phyloP scores from a whole-genome alignment of 306 rosid genomes.

The Quercus alba region DNA sequence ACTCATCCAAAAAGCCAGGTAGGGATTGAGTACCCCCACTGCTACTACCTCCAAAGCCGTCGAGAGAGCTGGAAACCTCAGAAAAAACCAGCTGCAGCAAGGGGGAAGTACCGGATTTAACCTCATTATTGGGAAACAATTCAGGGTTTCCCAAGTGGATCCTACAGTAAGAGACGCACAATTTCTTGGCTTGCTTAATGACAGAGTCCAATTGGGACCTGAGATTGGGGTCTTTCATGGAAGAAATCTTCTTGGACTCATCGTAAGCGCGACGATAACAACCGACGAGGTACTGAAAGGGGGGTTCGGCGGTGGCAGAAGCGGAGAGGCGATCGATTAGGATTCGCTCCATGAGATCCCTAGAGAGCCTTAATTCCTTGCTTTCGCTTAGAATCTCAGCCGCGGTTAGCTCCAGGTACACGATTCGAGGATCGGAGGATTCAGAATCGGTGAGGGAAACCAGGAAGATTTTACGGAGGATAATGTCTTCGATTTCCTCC shows the following conservation, averaged over 20 bases:
- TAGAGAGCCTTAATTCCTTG: constrained; percentile 54
- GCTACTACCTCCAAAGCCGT: constrained; percentile 45
- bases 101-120: constrained; percentile 36
- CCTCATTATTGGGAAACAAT: constrained; percentile 37
- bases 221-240: constrained; percentile 66
- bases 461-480: constrained; percentile 76
- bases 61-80: constrained; percentile 53
- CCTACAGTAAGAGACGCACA: constrained; percentile 76
- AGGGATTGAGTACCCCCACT: constrained; percentile 58
- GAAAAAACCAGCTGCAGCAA: constrained; percentile 63
- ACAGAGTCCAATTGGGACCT: constrained; percentile 59
- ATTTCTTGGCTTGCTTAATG: constrained; percentile 66
- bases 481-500: constrained; percentile 78
- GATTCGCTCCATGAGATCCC: constrained; percentile 72
- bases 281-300: constrained; percentile 65
- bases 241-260: constrained; percentile 63
- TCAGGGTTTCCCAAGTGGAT: constrained; percentile 78
- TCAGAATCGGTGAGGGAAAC: constrained; percentile 49
- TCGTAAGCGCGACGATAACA: constrained; percentile 82
- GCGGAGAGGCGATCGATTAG: constrained; percentile 82
- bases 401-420: constrained; percentile 74
- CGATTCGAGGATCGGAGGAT: constrained; percentile 46
- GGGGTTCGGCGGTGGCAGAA: constrained; percentile 38
- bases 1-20: constrained; percentile 90
- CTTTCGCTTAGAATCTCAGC: constrained; percentile 93